These are phyloP conservation scores for Suhomyces wounanorum DNA, from an alignment of 1,139 yeast species.

Conservation along the genomic window DNA sequence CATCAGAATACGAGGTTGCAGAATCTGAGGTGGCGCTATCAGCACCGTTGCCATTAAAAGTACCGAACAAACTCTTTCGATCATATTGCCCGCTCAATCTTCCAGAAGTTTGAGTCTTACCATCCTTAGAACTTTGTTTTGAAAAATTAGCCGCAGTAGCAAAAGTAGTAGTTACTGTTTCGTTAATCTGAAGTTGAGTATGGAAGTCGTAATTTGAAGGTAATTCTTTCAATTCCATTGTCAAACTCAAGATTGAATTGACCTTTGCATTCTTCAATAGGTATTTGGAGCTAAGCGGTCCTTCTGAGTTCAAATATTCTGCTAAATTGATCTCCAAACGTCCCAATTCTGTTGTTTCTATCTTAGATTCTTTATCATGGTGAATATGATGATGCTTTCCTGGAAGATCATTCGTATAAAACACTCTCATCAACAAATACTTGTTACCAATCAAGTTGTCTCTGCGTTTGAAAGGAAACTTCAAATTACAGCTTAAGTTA, in stretches of 20 bases:
- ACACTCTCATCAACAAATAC: constrained; percentile 36
- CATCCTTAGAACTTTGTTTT: background rate
- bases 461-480: constrained; percentile 37
- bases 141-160: constrained; percentile 5
- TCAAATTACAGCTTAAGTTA: constrained; percentile 41
- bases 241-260: constrained; percentile 67
- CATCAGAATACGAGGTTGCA: constrained; percentile 2
- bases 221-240: constrained; percentile 43
- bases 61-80: constrained; percentile 40
- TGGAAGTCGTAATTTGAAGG: constrained; percentile 46
- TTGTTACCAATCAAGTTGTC: constrained; percentile 44
- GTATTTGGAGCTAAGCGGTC: constrained; percentile 59
- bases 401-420: constrained; percentile 35
- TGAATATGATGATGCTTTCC: constrained; percentile 9
- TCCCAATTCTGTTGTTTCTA: constrained; percentile 55
- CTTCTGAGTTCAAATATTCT: constrained; percentile 64
- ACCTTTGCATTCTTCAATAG: constrained; percentile 76
- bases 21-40: background rate
- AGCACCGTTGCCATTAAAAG: constrained; percentile 22
- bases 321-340: constrained; percentile 65
- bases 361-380: constrained; percentile 4
- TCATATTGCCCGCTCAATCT: constrained; percentile 41
- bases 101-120: constrained; percentile 11
- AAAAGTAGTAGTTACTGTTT: constrained; percentile 13
- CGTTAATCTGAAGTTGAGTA: constrained; percentile 42